These are phyloP conservation scores for Acanthamoeba sp. DNA, from an alignment of 208 protist genomes.

Conservation along the genomic window DNA sequence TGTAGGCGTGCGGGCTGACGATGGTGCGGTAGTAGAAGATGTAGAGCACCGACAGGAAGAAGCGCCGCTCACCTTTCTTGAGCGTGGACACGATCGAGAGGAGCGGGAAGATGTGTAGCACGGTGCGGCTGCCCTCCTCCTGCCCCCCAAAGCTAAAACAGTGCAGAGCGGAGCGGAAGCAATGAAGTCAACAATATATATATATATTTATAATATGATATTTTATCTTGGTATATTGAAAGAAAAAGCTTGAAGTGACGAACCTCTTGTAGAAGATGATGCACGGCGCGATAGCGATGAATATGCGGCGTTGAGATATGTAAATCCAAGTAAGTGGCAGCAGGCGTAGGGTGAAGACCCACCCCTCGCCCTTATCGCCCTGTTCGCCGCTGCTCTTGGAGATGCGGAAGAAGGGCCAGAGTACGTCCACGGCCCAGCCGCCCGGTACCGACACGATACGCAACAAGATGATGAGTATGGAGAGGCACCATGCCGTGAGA, in stretches of 20 bases:
- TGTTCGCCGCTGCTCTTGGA: not conserved
- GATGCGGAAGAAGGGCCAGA: slow-evolving; percentile 33
- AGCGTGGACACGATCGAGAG: not conserved
- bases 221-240: no score
- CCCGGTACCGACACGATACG: not conserved
- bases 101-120: not conserved
- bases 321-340: not conserved
- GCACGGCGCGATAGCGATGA: not conserved
- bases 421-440: not conserved
- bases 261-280: slow-evolving; percentile 50
- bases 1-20: not conserved
- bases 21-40: slow-evolving; percentile 54
- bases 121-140: not conserved
- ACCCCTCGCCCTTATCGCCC: not conserved
- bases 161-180: no score
- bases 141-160: no score
- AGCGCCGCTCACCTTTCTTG: not conserved
- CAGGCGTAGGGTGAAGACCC: not conserved
- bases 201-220: no score
- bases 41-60: slow-evolving; percentile 41
- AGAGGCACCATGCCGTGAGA: not conserved
- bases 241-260: no score
- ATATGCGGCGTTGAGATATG: not conserved
- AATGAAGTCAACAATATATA: no score
- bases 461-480: not conserved